phyloP scores from a whole-genome alignment of 2,329 filamentous ascomycete species.

The Ceratocystiopsis minuta region DNA sequence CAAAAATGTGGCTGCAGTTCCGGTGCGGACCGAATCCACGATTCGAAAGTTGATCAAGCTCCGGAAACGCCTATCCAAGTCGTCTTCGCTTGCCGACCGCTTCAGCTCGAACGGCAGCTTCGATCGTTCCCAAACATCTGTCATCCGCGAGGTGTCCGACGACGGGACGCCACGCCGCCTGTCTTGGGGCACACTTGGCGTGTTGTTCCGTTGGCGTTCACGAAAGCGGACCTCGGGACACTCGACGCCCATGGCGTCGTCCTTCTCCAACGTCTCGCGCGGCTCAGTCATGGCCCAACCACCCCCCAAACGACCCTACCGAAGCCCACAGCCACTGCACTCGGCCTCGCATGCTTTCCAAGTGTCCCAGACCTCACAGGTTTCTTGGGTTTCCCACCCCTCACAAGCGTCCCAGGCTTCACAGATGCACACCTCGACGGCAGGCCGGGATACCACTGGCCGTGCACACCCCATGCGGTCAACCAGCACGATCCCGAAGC shows the following conservation, averaged over 20 bases:
- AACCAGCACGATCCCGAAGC: slow-evolving; percentile 40
- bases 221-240: slow-evolving; percentile 35
- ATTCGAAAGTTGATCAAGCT: slow-evolving; percentile 4
- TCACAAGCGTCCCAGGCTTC: too few relatives aligned
- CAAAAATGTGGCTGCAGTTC: background rate
- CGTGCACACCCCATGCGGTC: slow-evolving; percentile 16
- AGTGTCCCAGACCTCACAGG: too few relatives aligned
- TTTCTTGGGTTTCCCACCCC: too few relatives aligned
- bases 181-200: slow-evolving; percentile 42
- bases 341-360: background rate
- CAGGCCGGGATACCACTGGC: slow-evolving; percentile 8
- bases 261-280: slow-evolving; percentile 73
- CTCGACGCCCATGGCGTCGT: slow-evolving; percentile 29
- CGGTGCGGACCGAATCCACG: slow-evolving; percentile 4
- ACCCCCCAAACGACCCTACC: too few relatives aligned
- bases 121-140: background rate
- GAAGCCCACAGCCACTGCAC: background rate
- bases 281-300: too few relatives aligned
- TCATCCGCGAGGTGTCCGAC: slow-evolving; percentile 32
- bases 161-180: slow-evolving; percentile 26
- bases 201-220: slow-evolving; percentile 50
- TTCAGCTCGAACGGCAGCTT: too few relatives aligned
- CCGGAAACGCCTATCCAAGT: slow-evolving; percentile 24
- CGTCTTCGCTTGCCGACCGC: slow-evolving; percentile 10
- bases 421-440: too few relatives aligned